phyloP scores from a whole-genome alignment of 371 early-diverging fungal species.

The Syncephalastrum racemosum region DNA sequence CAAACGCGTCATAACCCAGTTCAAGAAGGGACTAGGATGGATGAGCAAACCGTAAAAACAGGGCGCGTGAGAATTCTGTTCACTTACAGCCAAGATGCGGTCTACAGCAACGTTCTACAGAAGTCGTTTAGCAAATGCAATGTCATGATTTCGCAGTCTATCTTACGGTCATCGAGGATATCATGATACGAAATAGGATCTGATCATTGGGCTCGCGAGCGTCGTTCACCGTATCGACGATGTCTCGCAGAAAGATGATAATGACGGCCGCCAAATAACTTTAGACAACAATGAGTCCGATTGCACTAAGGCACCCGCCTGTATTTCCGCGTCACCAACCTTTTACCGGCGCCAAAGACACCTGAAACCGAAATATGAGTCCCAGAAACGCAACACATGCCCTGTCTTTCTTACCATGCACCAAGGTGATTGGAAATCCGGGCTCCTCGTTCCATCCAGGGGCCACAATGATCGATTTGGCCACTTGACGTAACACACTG shows the following conservation, averaged over 20 bases:
- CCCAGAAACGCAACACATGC: background rate
- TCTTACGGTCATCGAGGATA: conserved; percentile 66
- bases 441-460: conserved; percentile 49
- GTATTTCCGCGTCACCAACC: conserved; percentile 33
- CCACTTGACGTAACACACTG: conserved; percentile 58
- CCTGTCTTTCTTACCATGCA: conserved; percentile 41
- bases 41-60: background rate
- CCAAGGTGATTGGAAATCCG: conserved; percentile 42
- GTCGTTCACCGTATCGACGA: conserved; percentile 44
- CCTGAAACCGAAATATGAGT: conserved; percentile 22
- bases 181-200: conserved; percentile 52
- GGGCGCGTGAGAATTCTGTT: background rate
- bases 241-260: conserved; percentile 69
- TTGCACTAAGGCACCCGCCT: background rate
- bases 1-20: conserved; percentile 75
- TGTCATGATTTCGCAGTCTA: too few relatives aligned
- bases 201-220: conserved; percentile 35
- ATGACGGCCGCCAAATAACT: conserved; percentile 79
- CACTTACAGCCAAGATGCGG: conserved; percentile 65
- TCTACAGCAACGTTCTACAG: conserved; percentile 85
- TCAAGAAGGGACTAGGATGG: conserved; percentile 53
- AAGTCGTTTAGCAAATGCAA: background rate
- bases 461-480: conserved; percentile 49
- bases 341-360: conserved; percentile 83
- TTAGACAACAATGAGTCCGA: conserved; percentile 7